Base-by-base conservation (phyloP, 2,329 filamentous ascomycete species). In the Cordyceps fumosorosea region DNA sequence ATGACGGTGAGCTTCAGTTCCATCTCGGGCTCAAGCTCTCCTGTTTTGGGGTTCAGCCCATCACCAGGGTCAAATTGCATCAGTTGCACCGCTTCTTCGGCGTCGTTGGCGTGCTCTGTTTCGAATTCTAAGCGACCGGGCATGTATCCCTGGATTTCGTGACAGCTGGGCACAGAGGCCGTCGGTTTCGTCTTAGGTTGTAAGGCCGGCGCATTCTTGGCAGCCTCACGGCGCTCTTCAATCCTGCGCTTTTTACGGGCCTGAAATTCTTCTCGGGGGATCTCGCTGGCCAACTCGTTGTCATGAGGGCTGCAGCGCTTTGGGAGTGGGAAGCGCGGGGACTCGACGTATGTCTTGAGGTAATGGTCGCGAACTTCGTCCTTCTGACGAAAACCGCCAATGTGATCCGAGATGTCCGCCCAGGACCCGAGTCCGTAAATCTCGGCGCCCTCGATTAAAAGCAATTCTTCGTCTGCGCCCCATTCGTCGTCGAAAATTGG, bases 91-190 rank as follows among this genome's bases (percentile, higher is more conserved):
- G 93, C 93, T 76, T 98, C 96, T 77, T 99, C 95, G 0, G 95
- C 95, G 70, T 99, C 95, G 70, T 99, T 99, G 70, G 93, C 90
- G 72, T 96, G 95, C 70, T 99, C 95, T 0, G 91, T 97, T 80
- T 99, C 95, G 66, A 99, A 99, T 71, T 99, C 95, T 66, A 99
- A 77, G 47, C 95, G 91, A 51, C 95, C 95, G 3, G 95, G 95
- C 95, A 99, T 99, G 74, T 96, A 99, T 3, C 95, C 95, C 75
- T 97, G 92, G 44, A 99, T 95, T 75, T 99, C 95, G 78, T 99
- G 95, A 74, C 95, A 99, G 40, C 92, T 89, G 0, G 95, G 95
- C 3, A 97, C 92, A 78, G 90, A 96, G 10, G 93, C 93, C 0
- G 93, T 98, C 0, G 95, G 95, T 72, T 98, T 98, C 68, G 93